These are phyloP conservation scores for Lonicera japonica DNA, from an alignment of 129 eudicot genomes.

Conservation along the genomic window DNA sequence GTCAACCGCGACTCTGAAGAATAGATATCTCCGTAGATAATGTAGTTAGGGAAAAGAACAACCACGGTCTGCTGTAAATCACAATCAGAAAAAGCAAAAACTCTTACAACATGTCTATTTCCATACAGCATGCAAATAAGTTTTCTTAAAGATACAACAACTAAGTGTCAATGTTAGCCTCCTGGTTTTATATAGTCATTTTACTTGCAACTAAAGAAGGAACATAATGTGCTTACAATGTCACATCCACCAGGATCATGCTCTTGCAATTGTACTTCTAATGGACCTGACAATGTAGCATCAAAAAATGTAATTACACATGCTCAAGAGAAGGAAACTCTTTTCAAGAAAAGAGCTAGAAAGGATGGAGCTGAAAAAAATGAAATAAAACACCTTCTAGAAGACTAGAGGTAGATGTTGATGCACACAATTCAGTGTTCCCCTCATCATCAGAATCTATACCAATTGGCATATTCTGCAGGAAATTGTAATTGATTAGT, in stretches of 20 bases:
- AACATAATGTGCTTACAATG: constrained; percentile 21
- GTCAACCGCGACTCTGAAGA: constrained; percentile 32
- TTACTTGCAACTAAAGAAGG: constrained; percentile 3
- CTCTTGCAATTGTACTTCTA: constrained; percentile 19
- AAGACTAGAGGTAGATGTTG: constrained; percentile 22
- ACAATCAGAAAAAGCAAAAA: background rate
- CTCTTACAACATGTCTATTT: too few relatives aligned
- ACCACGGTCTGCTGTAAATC: constrained; percentile 41
- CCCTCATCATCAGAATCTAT: constrained; percentile 49
- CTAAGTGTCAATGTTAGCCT: background rate
- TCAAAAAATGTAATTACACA: constrained; percentile 11
- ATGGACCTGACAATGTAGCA: constrained; percentile 26
- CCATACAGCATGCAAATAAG: too few relatives aligned
- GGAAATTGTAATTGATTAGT: constrained; percentile 1
- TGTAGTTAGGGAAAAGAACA: constrained; percentile 33
- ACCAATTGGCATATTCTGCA: constrained; percentile 39
- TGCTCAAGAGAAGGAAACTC: constrained; percentile 9
- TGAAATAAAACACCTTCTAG: constrained; percentile 21
- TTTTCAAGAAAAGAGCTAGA: background rate
- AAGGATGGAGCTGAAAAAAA: background rate
- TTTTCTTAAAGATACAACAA: too few relatives aligned
- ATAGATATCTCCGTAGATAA: constrained; percentile 23
- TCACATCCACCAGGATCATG: constrained; percentile 19
- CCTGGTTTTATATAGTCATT: constrained; percentile 1
- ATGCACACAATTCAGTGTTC: constrained; percentile 12